phyloP scores from a whole-genome alignment of 140 eudicot species.

The Anethum foeniculum region DNA sequence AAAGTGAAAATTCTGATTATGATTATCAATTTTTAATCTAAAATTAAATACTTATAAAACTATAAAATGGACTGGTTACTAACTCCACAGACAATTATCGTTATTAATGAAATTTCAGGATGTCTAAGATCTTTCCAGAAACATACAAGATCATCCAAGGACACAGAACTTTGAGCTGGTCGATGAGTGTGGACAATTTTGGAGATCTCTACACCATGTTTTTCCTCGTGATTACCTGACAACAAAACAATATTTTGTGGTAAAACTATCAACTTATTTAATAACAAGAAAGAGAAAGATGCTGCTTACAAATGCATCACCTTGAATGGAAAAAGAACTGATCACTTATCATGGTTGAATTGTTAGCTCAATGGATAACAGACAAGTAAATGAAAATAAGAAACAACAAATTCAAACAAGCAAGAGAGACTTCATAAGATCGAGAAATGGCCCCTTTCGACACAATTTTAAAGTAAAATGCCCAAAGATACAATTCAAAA shows the following conservation, averaged over 20 bases:
- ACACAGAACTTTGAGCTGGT: background rate
- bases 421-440: background rate
- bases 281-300: background rate
- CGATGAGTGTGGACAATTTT: background rate
- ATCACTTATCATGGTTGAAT: background rate
- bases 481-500: too few relatives aligned
- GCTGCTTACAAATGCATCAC: background rate
- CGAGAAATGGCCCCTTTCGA: too few relatives aligned
- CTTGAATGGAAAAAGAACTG: background rate
- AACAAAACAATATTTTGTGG: background rate
- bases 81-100: background rate
- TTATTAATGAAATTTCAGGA: background rate
- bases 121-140: background rate
- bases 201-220: background rate
- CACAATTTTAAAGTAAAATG: too few relatives aligned
- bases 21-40: background rate
- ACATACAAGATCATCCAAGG: background rate
- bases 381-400: background rate
- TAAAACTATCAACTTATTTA: background rate
- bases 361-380: too few relatives aligned
- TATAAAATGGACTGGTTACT: background rate
- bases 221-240: background rate
- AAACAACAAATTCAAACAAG: background rate
- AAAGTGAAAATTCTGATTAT: background rate
- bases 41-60: too few relatives aligned